Percentiles rank a stretch among this genome's conserved stretches.
phyloP scores from a whole-genome alignment of 1,284 basidiomycete genomes.

The Gymnopus androsaceus region DNA sequence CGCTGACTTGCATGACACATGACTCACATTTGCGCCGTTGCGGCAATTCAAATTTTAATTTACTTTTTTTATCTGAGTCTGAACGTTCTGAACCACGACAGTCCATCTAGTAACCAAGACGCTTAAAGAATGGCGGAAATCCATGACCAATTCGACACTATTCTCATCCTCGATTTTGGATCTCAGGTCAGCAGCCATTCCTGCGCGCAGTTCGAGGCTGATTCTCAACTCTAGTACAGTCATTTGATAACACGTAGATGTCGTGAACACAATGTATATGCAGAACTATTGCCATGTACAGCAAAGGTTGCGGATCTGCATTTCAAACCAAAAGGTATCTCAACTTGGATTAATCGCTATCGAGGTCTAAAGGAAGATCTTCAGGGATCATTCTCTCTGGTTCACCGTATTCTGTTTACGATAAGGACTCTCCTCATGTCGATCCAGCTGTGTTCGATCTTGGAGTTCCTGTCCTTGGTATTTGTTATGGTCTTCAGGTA shows the following conservation, averaged over 20 bases:
- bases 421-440: constrained; percentile 88
- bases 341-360: background rate
- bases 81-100: background rate
- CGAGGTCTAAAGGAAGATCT: background rate
- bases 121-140: constrained; percentile 70
- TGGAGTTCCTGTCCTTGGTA: constrained; percentile 92
- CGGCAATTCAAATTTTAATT: too few relatives aligned
- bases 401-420: constrained; percentile 98
- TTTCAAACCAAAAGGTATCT: constrained; percentile 93
- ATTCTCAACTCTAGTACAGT: constrained; percentile 71
- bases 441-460: constrained; percentile 94
- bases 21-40: too few relatives aligned
- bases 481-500: constrained; percentile 98
- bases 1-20: too few relatives aligned
- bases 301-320: constrained; percentile 86
- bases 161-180: constrained; percentile 97
- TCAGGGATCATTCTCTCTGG: constrained; percentile 96
- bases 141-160: constrained; percentile 95
- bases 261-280: constrained; percentile 97
- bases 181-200: constrained; percentile 69
- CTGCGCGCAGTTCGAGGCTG: constrained; percentile 9
- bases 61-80: too few relatives aligned
- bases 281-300: constrained; percentile 97
- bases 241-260: constrained; percentile 98
- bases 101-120: background rate